A percentile compares a stretch with the other conserved stretches of the same genome.
These are phyloP conservation scores for Mycena rosella DNA, from an alignment of 768 basidiomycete genomes.

Conservation along the genomic window DNA sequence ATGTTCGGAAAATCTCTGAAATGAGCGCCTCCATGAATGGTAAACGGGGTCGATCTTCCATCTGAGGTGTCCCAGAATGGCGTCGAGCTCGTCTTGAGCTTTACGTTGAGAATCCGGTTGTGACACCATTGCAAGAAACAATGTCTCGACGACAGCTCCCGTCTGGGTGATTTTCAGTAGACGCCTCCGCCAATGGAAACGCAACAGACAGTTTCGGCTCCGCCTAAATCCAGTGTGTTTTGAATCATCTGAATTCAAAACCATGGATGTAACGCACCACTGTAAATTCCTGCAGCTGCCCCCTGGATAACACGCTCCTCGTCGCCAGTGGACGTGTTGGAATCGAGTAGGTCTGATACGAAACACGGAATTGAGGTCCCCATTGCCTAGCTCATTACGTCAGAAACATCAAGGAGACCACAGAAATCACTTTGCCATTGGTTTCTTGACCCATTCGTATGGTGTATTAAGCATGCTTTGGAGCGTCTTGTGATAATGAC, in stretches of 20 bases:
- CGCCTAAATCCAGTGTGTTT: constrained; percentile 15
- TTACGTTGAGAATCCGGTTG: constrained; percentile 40
- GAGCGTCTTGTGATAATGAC: constrained; percentile 29
- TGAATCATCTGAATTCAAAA: background rate
- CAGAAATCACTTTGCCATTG: constrained; percentile 45
- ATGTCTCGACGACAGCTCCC: constrained; percentile 28
- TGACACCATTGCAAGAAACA: constrained; percentile 43
- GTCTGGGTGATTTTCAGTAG: constrained; percentile 1
- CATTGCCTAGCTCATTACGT: constrained; percentile 8
- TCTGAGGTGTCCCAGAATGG: constrained; percentile 42
- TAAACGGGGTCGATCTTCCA: constrained; percentile 37
- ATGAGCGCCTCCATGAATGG: constrained; percentile 37
- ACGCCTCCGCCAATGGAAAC: background rate
- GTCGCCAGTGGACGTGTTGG: background rate
- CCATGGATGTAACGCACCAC: constrained; percentile 34
- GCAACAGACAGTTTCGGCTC: constrained; percentile 30
- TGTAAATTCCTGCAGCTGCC: constrained; percentile 48
- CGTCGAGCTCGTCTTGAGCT: constrained; percentile 47
- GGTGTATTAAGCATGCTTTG: constrained; percentile 39
- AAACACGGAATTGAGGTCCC: constrained; percentile 33
- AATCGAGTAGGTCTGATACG: constrained; percentile 28
- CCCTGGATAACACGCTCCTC: constrained; percentile 33
- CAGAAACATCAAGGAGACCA: background rate
- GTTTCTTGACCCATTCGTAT: constrained; percentile 51
- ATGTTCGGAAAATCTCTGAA: constrained; percentile 21